Percentiles rank a stretch among this genome's conserved stretches.
phyloP scores from a whole-genome alignment of 1,284 basidiomycete genomes.

The Albatrellus sp. region DNA sequence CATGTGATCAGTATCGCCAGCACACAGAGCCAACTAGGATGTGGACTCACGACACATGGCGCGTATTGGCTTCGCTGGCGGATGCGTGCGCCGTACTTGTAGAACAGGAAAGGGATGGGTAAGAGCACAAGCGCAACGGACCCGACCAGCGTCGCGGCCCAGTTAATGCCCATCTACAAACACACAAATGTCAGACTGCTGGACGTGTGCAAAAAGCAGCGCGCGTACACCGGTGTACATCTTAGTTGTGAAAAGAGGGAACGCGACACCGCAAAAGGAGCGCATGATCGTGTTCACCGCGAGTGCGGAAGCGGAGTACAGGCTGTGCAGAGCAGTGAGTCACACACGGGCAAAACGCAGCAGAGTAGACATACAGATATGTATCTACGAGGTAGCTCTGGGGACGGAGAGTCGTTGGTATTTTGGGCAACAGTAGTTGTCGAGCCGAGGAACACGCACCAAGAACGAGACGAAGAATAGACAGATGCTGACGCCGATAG shows the following conservation, averaged over 20 bases:
- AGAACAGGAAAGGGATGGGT: constrained; percentile 51
- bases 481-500: constrained; percentile 41
- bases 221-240: constrained; percentile 37
- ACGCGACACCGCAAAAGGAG: constrained; percentile 51
- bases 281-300: constrained; percentile 63
- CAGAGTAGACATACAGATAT: constrained; percentile 23
- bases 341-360: not conserved
- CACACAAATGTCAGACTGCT: not conserved
- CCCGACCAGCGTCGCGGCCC: constrained; percentile 44
- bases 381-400: constrained; percentile 51
- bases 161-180: constrained; percentile 35
- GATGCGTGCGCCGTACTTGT: constrained; percentile 39
- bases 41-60: constrained; percentile 32
- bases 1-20: not conserved
- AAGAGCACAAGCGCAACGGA: constrained; percentile 35
- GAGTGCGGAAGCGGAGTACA: constrained; percentile 59
- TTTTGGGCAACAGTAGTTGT: not conserved
- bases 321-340: constrained; percentile 2
- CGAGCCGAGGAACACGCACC: constrained; percentile 22
- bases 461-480: constrained; percentile 56
- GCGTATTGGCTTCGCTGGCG: constrained; percentile 35
- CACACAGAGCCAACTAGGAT: not conserved
- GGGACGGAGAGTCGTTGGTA: not conserved
- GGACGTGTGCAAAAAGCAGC: not conserved
- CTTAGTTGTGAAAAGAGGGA: constrained; percentile 57